Evolutionary conservation across 2,329 filamentous ascomycete genomes (phyloP).

Genomic region (Nothomitra cinnamomea): DNA sequence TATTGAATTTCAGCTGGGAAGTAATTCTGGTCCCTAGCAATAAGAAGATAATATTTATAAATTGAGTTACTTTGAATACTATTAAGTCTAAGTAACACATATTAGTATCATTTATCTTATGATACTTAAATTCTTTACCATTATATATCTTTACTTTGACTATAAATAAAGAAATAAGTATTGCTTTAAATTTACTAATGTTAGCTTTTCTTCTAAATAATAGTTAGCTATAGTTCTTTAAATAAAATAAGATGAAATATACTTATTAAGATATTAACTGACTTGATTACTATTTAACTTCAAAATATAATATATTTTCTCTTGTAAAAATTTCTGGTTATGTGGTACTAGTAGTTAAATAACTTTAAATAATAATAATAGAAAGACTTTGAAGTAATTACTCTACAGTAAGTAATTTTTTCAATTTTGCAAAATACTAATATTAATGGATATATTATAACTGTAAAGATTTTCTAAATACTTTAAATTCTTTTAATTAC

Average conservation of each 20-base stretch:
- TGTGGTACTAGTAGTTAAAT: background rate
- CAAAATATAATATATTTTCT: background rate
- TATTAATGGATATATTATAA: background rate
- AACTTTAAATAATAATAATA: background rate
- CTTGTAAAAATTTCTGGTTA: background rate
- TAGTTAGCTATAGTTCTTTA: background rate
- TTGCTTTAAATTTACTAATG: background rate
- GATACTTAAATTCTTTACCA: too few species aligned
- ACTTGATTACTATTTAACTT: background rate
- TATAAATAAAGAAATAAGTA: background rate
- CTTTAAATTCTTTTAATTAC: background rate
- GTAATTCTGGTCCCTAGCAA: too few species aligned
- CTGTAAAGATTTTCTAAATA: background rate
- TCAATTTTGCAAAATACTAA: background rate
- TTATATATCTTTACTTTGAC: background rate
- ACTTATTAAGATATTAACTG: background rate
- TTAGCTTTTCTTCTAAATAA: too few species aligned
- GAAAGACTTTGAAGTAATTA: background rate
- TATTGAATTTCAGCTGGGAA: too few species aligned
- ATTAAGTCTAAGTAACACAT: too few species aligned
- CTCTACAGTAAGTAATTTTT: background rate
- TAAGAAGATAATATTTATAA: too few species aligned
- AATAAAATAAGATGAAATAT: background rate
- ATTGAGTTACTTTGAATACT: too few species aligned
- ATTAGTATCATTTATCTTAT: too few species aligned